These are phyloP conservation scores for Gloeophyllum trabeum DNA, from an alignment of 768 basidiomycete species.

Conservation along the genomic window DNA sequence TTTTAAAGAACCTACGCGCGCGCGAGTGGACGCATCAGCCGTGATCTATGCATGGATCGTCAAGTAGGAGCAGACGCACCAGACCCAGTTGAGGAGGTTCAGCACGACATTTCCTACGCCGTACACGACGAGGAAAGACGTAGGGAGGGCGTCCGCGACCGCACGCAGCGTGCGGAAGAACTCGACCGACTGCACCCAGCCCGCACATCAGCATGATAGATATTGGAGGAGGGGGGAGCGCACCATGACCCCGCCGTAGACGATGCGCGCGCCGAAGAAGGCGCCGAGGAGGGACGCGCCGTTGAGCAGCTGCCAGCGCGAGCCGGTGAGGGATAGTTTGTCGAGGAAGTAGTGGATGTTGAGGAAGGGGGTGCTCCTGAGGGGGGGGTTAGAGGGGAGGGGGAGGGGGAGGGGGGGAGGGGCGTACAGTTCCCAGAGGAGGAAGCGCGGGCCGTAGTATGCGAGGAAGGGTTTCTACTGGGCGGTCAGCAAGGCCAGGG, in stretches of 20 bases:
- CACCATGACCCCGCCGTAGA: constrained; percentile 51
- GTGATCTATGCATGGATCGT: neutral
- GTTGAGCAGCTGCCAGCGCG: constrained; percentile 57
- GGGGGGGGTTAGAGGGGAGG: constrained; percentile 3
- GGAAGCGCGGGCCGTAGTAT: constrained; percentile 67
- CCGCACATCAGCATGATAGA: neutral
- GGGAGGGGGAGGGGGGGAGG: neutral
- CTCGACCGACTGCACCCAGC: constrained; percentile 39
- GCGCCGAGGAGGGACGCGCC: constrained; percentile 52
- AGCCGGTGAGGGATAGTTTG: constrained; percentile 64
- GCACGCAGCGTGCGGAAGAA: constrained; percentile 51
- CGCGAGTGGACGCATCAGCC: neutral
- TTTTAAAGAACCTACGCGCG: constrained; percentile 56
- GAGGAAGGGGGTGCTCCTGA: constrained; percentile 74
- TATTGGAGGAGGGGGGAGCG: constrained; percentile 6
- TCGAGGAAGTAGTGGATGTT: constrained; percentile 84
- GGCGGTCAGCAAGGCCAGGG: constrained; percentile 3
- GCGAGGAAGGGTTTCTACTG: constrained; percentile 60
- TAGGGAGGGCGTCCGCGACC: constrained; percentile 44
- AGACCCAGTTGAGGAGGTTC: constrained; percentile 68
- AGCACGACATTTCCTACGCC: constrained; percentile 51
- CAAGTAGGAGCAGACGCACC: constrained; percentile 28
- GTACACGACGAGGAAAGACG: constrained; percentile 33
- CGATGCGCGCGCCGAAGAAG: constrained; percentile 61
- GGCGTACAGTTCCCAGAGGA: constrained; percentile 72